Evolutionary conservation across 441 rosid species (phyloP), one percentile per base, ranked within the genome.

Genomic region (Geranium incanum): DNA sequence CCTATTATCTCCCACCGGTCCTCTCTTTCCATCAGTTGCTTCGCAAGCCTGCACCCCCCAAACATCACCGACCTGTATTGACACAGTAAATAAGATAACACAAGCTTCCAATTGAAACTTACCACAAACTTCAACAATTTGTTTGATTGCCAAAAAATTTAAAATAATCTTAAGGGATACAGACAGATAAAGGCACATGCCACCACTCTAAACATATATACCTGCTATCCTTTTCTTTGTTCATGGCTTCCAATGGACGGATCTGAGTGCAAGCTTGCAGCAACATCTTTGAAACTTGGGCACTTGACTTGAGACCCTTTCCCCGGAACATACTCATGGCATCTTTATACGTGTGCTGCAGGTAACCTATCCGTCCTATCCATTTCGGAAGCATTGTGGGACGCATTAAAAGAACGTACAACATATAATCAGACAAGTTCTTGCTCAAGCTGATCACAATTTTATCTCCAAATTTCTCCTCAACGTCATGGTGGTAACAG

Each of bases 301-400:
- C 41, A 0, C 0, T 23, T 23, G 33, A 23, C 33, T 23, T 23
- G 33, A 23, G 33, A 23, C 1, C 33, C 1, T 23, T 23, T 23
- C 33, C 33, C 33, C 33, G 33, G 33, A 23, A 23, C 33, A 23
- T 23, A 23, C 33, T 23, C 63, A 8, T 37, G 3, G 76, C 59
- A 36, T 78, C 76, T 8, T 37, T 5, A 39, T 72, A 65, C 3
- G 75, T 75, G 18, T 78, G 66, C 1, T 13, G 36, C 18, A 8
- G 15, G 37, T 68, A 72, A 11, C 75, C 69, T 38, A 75, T 67
- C 15, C 68, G 74, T 8, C 75, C 48, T n/a, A 79, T 70, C 2
- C 75, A 78, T 5, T 67, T 69, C 0, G 82, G 78, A 43, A 79
- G 15, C 75, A 79, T 72, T 3, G 39, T 1, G 3, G 77, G 72